Evolutionary conservation across 805 yeast genomes (phyloP).

Genomic region (Pichia thaimueangensis): DNA sequence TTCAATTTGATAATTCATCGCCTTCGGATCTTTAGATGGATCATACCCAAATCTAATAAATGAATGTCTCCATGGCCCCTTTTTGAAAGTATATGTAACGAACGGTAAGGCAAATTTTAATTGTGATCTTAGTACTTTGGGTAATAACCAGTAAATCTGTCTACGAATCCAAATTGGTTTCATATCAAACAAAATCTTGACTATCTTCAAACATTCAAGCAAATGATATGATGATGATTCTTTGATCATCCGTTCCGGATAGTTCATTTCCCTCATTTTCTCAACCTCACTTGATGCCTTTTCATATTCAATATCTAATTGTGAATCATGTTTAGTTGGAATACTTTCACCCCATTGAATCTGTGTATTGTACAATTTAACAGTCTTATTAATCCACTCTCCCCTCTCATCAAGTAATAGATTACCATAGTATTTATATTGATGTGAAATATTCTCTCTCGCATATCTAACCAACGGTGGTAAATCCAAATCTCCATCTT

Average conservation of each 20-base stretch:
- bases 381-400: constrained; percentile 35
- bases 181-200: constrained; percentile 46
- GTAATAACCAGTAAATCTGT: constrained; percentile 54
- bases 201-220: constrained; percentile 38
- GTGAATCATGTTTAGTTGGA: constrained; percentile 47
- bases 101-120: constrained; percentile 78
- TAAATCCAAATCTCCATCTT: constrained; percentile 42
- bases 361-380: constrained; percentile 49
- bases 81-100: constrained; percentile 71
- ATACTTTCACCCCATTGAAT: constrained; percentile 42
- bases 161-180: constrained; percentile 86
- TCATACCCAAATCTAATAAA: constrained; percentile 74
- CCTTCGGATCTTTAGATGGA: constrained; percentile 51
- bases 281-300: constrained; percentile 31
- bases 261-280: constrained; percentile 21
- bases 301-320: constrained; percentile 40
- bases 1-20: constrained; percentile 74
- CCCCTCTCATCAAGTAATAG: constrained; percentile 57
- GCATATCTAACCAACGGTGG: constrained; percentile 88
- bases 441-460: constrained; percentile 66
- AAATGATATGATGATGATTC: constrained; percentile 30
- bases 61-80: constrained; percentile 94
- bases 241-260: constrained; percentile 19
- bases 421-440: constrained; percentile 72
- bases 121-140: constrained; percentile 37